A percentile compares a stretch with the other conserved stretches of the same genome.
These are phyloP conservation scores for Tolypocladium tropicale DNA, from an alignment of 2,329 filamentous ascomycete species.

Conservation along the genomic window DNA sequence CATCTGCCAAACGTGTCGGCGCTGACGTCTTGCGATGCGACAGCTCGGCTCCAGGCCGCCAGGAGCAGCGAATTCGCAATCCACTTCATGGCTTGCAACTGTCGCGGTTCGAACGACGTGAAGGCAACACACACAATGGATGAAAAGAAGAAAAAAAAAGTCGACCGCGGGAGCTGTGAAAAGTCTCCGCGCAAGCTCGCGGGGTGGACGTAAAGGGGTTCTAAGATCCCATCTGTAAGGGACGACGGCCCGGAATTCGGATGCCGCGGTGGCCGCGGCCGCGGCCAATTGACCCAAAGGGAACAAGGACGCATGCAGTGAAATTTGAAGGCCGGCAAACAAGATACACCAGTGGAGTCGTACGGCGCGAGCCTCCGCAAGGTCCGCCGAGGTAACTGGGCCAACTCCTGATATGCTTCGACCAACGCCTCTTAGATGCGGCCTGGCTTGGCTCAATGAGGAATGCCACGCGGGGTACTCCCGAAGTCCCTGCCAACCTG, in stretches of 20 bases:
- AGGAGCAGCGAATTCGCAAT: background rate
- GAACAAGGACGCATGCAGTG: background rate
- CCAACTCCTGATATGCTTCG: background rate
- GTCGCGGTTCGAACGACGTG: background rate
- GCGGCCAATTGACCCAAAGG: background rate
- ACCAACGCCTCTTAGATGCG: background rate
- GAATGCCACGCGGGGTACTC: no score
- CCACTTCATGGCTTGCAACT: background rate
- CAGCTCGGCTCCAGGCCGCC: background rate
- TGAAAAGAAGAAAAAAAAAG: no score
- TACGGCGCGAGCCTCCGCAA: background rate
- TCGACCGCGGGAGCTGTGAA: background rate
- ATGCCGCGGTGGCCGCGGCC: background rate
- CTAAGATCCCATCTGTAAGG: no score
- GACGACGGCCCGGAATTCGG: background rate
- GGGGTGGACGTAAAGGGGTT: no score
- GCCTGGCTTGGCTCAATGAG: background rate
- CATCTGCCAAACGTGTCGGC: background rate
- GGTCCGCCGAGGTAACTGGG: background rate
- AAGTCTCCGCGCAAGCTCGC: no score
- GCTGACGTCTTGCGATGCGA: background rate
- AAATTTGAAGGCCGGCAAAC: background rate
- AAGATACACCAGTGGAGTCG: background rate
- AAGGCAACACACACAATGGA: background rate
- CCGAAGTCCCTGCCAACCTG: no score